phyloP scores from a whole-genome alignment of 1,284 basidiomycete genomes.

The Trichosporon coremiiforme region DNA sequence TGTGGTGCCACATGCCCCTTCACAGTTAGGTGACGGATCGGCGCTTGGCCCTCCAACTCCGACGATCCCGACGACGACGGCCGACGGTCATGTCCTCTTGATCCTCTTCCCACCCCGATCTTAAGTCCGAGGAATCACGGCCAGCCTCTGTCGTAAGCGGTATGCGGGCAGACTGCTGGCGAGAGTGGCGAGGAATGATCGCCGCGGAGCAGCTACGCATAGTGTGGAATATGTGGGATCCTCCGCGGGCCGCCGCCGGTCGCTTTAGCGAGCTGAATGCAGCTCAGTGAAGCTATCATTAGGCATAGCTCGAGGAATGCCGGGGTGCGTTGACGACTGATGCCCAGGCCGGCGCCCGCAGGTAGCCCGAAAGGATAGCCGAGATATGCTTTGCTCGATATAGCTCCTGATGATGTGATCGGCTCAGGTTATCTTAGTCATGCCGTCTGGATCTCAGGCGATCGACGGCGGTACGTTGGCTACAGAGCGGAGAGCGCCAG shows the following conservation, averaged over 20 bases:
- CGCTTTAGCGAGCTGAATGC: background rate
- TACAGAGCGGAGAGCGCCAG: background rate
- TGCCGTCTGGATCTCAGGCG: background rate
- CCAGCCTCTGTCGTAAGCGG: background rate
- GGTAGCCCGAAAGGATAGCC: background rate
- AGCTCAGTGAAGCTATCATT: no score
- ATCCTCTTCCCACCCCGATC: background rate
- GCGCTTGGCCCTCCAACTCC: background rate
- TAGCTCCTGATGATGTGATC: background rate
- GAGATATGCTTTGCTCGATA: background rate
- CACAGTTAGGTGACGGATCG: background rate
- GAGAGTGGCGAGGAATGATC: background rate
- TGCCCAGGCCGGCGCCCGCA: background rate
- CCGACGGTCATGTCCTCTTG: background rate
- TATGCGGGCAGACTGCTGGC: background rate
- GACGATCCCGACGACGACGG: no score
- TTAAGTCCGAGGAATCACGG: background rate
- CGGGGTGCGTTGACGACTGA: background rate
- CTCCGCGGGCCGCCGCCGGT: no score
- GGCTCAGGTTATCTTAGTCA: background rate
- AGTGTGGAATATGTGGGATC: background rate
- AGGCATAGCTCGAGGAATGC: background rate
- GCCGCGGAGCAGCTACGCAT: background rate
- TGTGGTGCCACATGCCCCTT: background rate
- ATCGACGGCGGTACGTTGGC: background rate